Conservation (phyloP, 345 rosid genomes). For the Fremontodendron californicum region DNA sequence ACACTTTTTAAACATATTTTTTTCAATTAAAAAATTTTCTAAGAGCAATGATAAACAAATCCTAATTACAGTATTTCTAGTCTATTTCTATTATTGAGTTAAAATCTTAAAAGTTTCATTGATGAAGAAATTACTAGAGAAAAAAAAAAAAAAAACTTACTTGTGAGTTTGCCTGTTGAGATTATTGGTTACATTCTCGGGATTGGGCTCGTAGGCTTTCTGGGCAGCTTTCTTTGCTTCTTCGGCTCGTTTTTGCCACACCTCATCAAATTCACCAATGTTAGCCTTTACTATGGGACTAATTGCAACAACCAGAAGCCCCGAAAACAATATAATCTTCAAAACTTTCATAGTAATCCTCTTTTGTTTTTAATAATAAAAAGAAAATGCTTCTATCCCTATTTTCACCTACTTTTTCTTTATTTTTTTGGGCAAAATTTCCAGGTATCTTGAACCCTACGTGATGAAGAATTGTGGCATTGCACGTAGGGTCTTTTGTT, state of each 20-base stretch:
- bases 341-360: background rate
- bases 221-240: conserved; percentile 24
- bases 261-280: conserved; percentile 31
- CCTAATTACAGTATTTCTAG: no score
- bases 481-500: background rate
- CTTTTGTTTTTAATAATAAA: background rate
- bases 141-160: conserved; percentile 15
- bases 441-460: conserved; percentile 8
- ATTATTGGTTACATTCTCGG: conserved; percentile 20
- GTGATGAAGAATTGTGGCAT: background rate
- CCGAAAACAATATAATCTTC: background rate
- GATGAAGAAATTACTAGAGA: background rate
- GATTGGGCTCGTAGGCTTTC: conserved; percentile 32
- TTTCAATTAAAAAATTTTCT: no score
- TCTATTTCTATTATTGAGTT: no score
- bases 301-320: conserved; percentile 9
- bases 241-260: conserved; percentile 32
- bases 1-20: no score
- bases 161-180: conserved; percentile 25
- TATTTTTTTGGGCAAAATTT: background rate
- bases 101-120: no score
- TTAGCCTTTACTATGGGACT: conserved; percentile 20
- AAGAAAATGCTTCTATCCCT: background rate
- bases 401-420: background rate
- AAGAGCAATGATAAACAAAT: no score